These are phyloP conservation scores for Lentinus polychrous DNA, from an alignment of 1,284 basidiomycete species.

Conservation along the genomic window DNA sequence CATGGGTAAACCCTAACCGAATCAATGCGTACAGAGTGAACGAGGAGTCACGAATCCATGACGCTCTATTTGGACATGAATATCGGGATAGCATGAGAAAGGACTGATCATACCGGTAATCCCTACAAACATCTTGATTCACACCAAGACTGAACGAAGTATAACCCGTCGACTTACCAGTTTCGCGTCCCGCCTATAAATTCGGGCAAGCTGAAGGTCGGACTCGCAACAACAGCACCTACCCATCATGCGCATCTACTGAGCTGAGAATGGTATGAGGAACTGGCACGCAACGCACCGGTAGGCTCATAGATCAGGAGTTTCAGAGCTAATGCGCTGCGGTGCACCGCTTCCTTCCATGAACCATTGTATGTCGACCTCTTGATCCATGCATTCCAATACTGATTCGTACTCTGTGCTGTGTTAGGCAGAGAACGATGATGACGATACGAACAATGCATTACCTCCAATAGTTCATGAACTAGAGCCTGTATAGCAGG, in stretches of 20 bases:
- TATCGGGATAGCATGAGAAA: neutral
- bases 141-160: neutral
- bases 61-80: conserved; percentile 38
- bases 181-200: conserved; percentile 84
- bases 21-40: conserved; percentile 91
- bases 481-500: conserved; percentile 39
- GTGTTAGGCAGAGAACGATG: conserved; percentile 2
- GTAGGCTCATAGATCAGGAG: conserved; percentile 84
- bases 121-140: conserved; percentile 36
- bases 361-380: conserved; percentile 79
- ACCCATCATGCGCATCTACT: conserved; percentile 1
- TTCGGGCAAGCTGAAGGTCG: conserved; percentile 90
- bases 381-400: conserved; percentile 84
- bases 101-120: conserved; percentile 47
- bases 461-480: conserved; percentile 44
- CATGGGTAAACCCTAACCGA: conserved; percentile 84
- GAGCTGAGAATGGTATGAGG: conserved; percentile 18
- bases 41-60: conserved; percentile 87
- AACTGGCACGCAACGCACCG: conserved; percentile 30
- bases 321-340: conserved; percentile 82
- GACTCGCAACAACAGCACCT: conserved; percentile 87
- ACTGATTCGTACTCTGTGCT: conserved; percentile 64
- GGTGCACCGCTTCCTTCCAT: conserved; percentile 90
- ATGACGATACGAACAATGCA: neutral
- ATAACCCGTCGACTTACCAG: conserved; percentile 43